phyloP scores from a whole-genome alignment of 768 basidiomycete species.

The Tulasnella sp. region DNA sequence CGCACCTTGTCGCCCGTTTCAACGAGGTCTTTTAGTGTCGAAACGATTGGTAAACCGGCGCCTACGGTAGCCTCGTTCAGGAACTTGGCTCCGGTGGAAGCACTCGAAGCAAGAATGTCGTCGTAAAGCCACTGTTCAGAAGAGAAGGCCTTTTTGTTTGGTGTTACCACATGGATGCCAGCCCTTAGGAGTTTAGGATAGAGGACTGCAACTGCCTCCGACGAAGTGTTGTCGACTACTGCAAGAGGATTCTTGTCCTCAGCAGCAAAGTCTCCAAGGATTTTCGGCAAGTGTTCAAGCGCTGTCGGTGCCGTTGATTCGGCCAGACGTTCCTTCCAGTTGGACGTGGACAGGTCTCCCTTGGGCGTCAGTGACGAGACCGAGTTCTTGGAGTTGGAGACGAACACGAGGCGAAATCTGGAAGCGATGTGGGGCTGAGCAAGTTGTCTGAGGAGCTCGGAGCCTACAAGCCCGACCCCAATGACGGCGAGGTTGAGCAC shows the following conservation, averaged over 20 bases:
- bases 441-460: conserved; percentile 74
- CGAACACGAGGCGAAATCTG: conserved; percentile 54
- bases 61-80: conserved; percentile 89
- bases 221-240: conserved; percentile 85
- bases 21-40: conserved; percentile 83
- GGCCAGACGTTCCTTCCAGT: conserved; percentile 39
- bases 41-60: conserved; percentile 85
- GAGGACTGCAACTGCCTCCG: conserved; percentile 60
- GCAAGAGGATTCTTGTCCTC: conserved; percentile 49
- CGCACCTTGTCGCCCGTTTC: conserved; percentile 81
- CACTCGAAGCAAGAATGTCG: conserved; percentile 47
- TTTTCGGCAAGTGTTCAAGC: conserved; percentile 25
- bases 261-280: conserved; percentile 33
- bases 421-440: conserved; percentile 43
- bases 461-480: conserved; percentile 87
- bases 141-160: conserved; percentile 96
- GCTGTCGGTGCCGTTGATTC: conserved; percentile 35
- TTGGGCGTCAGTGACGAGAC: conserved; percentile 35
- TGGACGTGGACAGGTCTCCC: conserved; percentile 34
- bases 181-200: conserved; percentile 70
- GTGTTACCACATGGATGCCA: conserved; percentile 83
- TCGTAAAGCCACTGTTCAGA: conserved; percentile 55
- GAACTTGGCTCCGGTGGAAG: conserved; percentile 50
- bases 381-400: conserved; percentile 53
- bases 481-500: conserved; percentile 53